Base-by-base conservation (phyloP, 2,329 filamentous ascomycete genomes). In the Xylariaceae sp. region DNA sequence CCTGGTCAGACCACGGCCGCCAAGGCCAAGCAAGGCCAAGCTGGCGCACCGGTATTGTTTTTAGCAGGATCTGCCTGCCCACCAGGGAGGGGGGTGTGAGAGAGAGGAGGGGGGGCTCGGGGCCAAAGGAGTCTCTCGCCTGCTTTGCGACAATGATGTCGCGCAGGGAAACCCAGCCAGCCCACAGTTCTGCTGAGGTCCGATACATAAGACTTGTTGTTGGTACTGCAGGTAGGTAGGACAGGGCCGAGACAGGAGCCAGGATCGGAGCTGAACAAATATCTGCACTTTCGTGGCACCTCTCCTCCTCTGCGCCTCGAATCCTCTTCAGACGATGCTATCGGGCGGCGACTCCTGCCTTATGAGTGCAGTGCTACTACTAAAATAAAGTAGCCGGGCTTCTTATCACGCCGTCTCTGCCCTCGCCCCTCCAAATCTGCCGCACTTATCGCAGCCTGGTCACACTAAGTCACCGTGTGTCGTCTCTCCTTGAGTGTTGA, bases 91-190 rank as follows among this genome's bases (percentile, higher is more conserved):
- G n/a, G n/a, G n/a, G n/a, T n/a, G n/a, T n/a, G n/a, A n/a, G n/a
- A n/a, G n/a, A n/a, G n/a, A n/a, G n/a, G n/a, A n/a, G n/a, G n/a
- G n/a, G n/a, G n/a, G n/a, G n/a, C n/a, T n/a, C n/a, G n/a, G n/a
- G n/a, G n/a, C n/a, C n/a, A n/a, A n/a, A n/a, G n/a, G n/a, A n/a
- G n/a, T n/a, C n/a, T n/a, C n/a, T n/a, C n/a, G n/a, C 12, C 15
- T 26, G 24, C 24, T 13, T 26, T 26, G 24, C 24, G 24, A 26
- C 24, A 13, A 26, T 26, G 24, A 26, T 26, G 24, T 26, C 24
- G 24, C 15, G n/a, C 24, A 26, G 15, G 24, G 15, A 26, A 26
- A 11, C 6, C 24, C 24, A 14, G n/a, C n/a, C 24, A 26, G n/a
- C 24, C 24, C 24, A 26, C 24, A n/a, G n/a, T 26, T 26, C 21